phyloP scores from a whole-genome alignment of 306 rosid genomes.

The Trichosanthes truncata region DNA sequence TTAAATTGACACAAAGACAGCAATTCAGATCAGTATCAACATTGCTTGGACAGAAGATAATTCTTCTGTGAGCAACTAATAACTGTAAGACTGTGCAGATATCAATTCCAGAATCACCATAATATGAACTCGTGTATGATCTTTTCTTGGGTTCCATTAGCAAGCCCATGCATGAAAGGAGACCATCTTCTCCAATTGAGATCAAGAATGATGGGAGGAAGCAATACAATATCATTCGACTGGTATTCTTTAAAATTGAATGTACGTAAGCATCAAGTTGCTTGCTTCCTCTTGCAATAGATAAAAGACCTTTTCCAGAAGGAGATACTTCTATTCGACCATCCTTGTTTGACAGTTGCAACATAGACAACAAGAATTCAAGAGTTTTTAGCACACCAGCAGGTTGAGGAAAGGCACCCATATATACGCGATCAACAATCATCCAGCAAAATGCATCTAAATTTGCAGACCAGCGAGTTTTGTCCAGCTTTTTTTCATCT shows the following conservation, averaged over 20 bases:
- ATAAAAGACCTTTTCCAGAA: conserved; percentile 75
- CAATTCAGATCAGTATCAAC: conserved; percentile 88
- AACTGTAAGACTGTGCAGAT: conserved; percentile 77
- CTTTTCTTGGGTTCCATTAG: conserved; percentile 59
- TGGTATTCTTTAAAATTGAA: conserved; percentile 86
- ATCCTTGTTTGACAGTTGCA: conserved; percentile 94
- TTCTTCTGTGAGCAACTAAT: conserved; percentile 75
- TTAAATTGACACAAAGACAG: conserved; percentile 83
- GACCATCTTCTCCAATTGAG: conserved; percentile 76
- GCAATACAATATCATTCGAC: conserved; percentile 83
- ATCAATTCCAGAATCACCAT: conserved; percentile 68
- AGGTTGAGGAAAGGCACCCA: conserved; percentile 99
- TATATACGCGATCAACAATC: conserved; percentile 91
- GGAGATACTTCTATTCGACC: conserved; percentile 94
- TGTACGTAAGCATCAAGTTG: conserved; percentile 94
- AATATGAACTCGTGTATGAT: conserved; percentile 26
- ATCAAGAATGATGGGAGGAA: conserved; percentile 82
- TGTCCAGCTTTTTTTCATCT: conserved; percentile 88
- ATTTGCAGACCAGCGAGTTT: conserved; percentile 87
- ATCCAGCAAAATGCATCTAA: conserved; percentile 94
- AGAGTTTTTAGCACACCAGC: conserved; percentile 76
- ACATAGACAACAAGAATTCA: conserved; percentile 91
- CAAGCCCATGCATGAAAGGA: conserved; percentile 59
- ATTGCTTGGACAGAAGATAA: conserved; percentile 93
- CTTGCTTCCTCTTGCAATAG: conserved; percentile 82